Percentiles rank a stretch among this genome's conserved stretches.
These are phyloP conservation scores for Colletotrichum aenigma DNA, from an alignment of 2,329 filamentous ascomycete genomes.

Conservation along the genomic window DNA sequence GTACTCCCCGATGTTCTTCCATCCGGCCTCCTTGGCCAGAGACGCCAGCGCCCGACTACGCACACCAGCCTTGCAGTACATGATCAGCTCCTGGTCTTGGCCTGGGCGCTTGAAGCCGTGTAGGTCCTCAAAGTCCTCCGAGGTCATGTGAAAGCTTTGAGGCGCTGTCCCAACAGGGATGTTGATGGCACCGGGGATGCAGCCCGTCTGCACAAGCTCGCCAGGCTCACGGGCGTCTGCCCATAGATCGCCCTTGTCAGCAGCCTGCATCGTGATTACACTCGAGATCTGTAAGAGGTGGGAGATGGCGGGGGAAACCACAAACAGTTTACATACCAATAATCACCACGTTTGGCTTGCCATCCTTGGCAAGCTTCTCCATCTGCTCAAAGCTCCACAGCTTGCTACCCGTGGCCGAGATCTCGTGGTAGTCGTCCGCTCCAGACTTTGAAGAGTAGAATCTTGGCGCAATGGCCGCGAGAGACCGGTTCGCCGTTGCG, in stretches of 20 bases:
- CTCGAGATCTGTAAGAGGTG: background rate
- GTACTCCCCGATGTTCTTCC: slow-evolving; percentile 73
- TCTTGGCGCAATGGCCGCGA: background rate
- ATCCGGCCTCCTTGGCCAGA: slow-evolving; percentile 79
- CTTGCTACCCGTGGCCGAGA: slow-evolving; percentile 32
- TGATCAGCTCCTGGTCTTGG: slow-evolving; percentile 67
- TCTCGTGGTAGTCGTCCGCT: slow-evolving; percentile 8
- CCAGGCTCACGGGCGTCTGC: slow-evolving; percentile 74
- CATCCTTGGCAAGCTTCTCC: background rate
- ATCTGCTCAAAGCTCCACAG: slow-evolving; percentile 57
- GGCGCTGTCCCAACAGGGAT: slow-evolving; percentile 79
- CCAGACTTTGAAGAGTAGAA: slow-evolving; percentile 5
- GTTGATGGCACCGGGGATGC: slow-evolving; percentile 82
- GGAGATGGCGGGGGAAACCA: background rate
- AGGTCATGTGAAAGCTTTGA: slow-evolving; percentile 77
- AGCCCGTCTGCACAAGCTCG: slow-evolving; percentile 68
- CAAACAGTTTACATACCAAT: background rate
- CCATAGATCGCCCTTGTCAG: background rate
- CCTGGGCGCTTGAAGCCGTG: slow-evolving; percentile 77
- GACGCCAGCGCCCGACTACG: slow-evolving; percentile 78
- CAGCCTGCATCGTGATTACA: background rate
- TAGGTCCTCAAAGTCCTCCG: slow-evolving; percentile 81
- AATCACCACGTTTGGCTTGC: background rate
- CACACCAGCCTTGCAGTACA: slow-evolving; percentile 94
- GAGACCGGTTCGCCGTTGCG: background rate